Conservation (phyloP, 2,329 filamentous ascomycete genomes). For the Penicillium olsonii region DNA sequence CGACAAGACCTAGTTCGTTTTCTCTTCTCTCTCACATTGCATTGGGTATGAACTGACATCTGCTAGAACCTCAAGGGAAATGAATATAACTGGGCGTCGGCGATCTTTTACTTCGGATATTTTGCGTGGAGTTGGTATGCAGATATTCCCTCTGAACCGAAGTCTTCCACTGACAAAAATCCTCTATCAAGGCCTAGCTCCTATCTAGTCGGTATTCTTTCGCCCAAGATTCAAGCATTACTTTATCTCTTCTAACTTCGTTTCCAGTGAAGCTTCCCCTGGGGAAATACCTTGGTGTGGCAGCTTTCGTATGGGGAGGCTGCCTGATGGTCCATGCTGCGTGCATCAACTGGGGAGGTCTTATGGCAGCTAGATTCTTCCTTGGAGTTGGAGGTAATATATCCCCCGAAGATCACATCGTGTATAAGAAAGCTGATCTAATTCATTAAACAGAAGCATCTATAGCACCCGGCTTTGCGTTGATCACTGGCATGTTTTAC, state of each 20-base stretch:
- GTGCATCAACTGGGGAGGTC: conserved; percentile 28
- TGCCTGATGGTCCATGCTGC: conserved; percentile 36
- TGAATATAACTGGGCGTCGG: conserved; percentile 35
- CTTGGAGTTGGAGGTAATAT: conserved; percentile 24
- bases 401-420: background rate
- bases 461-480: conserved; percentile 36
- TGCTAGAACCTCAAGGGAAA: conserved; percentile 26
- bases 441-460: conserved; percentile 23
- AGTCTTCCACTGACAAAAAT: background rate
- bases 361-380: conserved; percentile 46
- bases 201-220: conserved; percentile 35
- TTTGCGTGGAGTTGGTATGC: conserved; percentile 37
- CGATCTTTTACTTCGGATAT: conserved; percentile 39
- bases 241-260: background rate
- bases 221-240: conserved; percentile 25
- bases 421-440: background rate
- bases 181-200: conserved; percentile 31
- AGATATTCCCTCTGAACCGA: background rate
- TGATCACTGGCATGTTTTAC: conserved; percentile 42
- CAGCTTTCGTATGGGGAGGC: conserved; percentile 36
- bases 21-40: background rate
- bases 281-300: conserved; percentile 29
- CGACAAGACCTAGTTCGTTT: conserved; percentile 24
- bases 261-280: conserved; percentile 31
- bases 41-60: background rate